These are phyloP conservation scores for Barbatosphaeria neglecta DNA, from an alignment of 495 filamentous ascomycete genomes.

Conservation along the genomic window DNA sequence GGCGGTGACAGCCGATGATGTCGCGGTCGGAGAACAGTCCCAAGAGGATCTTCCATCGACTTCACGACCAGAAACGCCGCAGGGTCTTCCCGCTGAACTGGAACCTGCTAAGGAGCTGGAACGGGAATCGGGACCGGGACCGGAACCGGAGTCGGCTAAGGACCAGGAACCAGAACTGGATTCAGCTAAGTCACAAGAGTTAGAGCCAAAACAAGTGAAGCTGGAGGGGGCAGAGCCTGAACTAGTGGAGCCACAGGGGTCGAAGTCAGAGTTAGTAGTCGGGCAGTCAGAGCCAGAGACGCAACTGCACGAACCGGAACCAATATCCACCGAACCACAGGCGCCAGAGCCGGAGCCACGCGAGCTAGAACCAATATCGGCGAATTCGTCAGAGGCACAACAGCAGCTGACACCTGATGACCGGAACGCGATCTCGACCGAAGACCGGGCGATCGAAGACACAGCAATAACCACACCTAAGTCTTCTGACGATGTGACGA, in stretches of 20 bases:
- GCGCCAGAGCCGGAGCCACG: slow-evolving; percentile 3
- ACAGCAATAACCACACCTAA: neutral
- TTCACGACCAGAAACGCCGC: neutral
- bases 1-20: too few relatives aligned
- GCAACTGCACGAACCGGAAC: slow-evolving; percentile 1
- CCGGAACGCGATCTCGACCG: neutral
- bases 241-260: neutral
- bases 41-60: neutral
- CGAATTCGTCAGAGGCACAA: neutral
- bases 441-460: neutral
- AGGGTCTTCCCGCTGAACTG: neutral
- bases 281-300: neutral
- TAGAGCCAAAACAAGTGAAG: slow-evolving; percentile 2
- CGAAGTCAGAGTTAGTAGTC: slow-evolving; percentile 1
- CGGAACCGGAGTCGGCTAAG: neutral
- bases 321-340: slow-evolving; percentile 4
- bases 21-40: neutral
- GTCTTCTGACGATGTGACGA: neutral
- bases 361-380: slow-evolving; percentile 5
- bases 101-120: neutral
- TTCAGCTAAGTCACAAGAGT: slow-evolving; percentile 1
- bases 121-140: neutral
- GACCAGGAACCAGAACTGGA: neutral
- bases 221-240: neutral
- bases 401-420: neutral